Base-by-base conservation (phyloP, 2,329 filamentous ascomycete genomes). In the Epichloe brachyelytri region DNA sequence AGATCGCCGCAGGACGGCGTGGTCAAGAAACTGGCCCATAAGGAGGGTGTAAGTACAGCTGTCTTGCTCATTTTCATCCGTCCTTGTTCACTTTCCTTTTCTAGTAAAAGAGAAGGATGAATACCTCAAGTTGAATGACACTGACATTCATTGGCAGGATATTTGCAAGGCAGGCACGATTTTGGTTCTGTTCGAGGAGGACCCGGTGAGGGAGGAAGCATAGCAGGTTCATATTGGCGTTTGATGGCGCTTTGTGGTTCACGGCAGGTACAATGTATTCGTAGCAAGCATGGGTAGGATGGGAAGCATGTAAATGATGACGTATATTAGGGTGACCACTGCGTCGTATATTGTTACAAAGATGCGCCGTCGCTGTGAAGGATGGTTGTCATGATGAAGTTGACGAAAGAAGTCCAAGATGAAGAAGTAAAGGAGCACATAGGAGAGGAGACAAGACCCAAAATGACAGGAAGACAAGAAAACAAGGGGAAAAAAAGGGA, bases 131-230 rank as follows among this genome's bases (percentile, higher is more conserved):
- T 11, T 39, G 3, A 6, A 17, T 3, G 7, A 39, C 6, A 6
- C 46, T 48, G 20, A 48, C 34, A 38, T 38, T 2, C 17, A 43
- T 30, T 34, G 45, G 46, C 57, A 86, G 80, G 85, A 88, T 59
- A 85, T 88, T 59, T 88, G 85, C 67, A 87, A 87, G 64, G 83
- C 83, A 5, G 85, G 85, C 6, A 88, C 84, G 4, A 77, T 86
- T 6, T 68, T 89, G 45, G 85, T 89, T 4, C 71, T 86, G 44
- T 89, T 89, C 60, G 83, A 86, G 60, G 80, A 80, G 54, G 62
- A 60, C 1, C 59, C 68, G 38, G 56, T 41, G 43, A 60, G 62
- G 51, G 61, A 61, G 15, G 61, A 56, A 47, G 60, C 59, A 53
- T 54, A 54, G 49, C 59, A 53, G 49, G 37, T 10, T n/a, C 20